A percentile compares a stretch with the other conserved stretches of the same genome.
Evolutionary conservation across 768 basidiomycete species (phyloP).

Genomic region (Mycena vitilis): DNA sequence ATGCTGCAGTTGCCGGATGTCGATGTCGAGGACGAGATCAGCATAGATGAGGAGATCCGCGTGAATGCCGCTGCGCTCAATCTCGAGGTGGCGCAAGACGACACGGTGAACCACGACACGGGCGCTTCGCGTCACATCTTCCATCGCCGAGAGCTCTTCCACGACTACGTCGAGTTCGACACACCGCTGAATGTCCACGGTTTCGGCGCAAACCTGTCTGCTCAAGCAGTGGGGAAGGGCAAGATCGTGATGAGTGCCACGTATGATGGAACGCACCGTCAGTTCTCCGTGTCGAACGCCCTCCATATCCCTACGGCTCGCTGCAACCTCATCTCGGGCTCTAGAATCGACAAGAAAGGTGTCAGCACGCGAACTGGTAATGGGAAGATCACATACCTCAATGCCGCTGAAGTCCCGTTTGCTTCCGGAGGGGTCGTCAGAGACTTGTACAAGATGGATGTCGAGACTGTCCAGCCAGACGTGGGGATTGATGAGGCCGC

Average conservation of each 20-base stretch:
- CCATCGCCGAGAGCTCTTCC: conserved; percentile 18
- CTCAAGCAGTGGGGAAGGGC: conserved; percentile 26
- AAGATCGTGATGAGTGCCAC: conserved; percentile 13
- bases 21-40: conserved; percentile 10
- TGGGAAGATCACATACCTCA: no score
- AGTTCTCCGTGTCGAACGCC: conserved; percentile 21
- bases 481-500: not conserved
- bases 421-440: conserved; percentile 7
- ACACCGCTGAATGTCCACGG: conserved; percentile 21
- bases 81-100: conserved; percentile 8
- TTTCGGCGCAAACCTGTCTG: conserved; percentile 10
- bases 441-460: conserved; percentile 26
- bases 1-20: not conserved
- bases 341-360: conserved; percentile 17
- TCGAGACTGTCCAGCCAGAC: not conserved
- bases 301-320: conserved; percentile 26
- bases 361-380: no score
- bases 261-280: not conserved
- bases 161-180: conserved; percentile 24
- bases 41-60: conserved; percentile 21
- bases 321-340: conserved; percentile 34
- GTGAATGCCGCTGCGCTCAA: conserved; percentile 9
- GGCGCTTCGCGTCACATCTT: conserved; percentile 35
- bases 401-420: conserved; percentile 3
- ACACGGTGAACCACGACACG: conserved; percentile 27